Percentiles rank a stretch among this genome's conserved stretches.
Conservation (phyloP, 805 yeast genomes). For the Lipomyces sp. region DNA sequence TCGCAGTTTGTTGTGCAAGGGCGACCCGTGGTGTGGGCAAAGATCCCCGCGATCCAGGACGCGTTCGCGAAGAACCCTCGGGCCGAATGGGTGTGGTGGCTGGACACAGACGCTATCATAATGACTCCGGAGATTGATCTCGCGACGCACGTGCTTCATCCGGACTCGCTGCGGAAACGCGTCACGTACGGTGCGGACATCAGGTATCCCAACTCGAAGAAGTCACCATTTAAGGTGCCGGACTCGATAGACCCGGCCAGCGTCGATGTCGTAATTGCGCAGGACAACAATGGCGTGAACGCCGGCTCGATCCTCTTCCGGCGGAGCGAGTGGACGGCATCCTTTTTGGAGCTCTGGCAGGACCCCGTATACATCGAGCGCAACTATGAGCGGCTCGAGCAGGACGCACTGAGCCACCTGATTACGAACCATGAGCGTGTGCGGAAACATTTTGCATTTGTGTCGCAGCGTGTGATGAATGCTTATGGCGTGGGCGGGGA, state of each 20-base stretch:
- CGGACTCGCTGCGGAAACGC: conserved; percentile 31
- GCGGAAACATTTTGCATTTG: conserved; percentile 28
- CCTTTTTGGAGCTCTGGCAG: conserved; percentile 78
- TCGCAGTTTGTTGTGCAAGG: conserved; percentile 25
- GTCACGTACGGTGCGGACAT: conserved; percentile 27
- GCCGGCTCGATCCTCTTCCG: conserved; percentile 72
- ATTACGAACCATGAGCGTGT: conserved; percentile 16
- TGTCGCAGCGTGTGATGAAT: conserved; percentile 26
- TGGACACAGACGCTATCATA: conserved; percentile 39
- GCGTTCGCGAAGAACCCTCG: conserved; percentile 36
- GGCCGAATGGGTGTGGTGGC: conserved; percentile 43
- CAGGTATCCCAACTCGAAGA: conserved; percentile 16
- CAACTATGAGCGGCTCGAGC: conserved; percentile 82
- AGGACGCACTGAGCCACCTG: conserved; percentile 73
- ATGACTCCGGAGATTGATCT: conserved; percentile 36
- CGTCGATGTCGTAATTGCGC: conserved; percentile 70
- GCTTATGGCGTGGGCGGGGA: conserved; percentile 22
- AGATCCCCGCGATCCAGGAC: conserved; percentile 37
- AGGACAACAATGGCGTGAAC: conserved; percentile 86
- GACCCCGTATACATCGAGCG: conserved; percentile 82
- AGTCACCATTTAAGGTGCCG: conserved; percentile 13
- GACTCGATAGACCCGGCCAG: conserved; percentile 6
- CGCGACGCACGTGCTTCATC: conserved; percentile 33
- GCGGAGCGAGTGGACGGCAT: conserved; percentile 67
- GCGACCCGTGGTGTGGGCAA: conserved; percentile 35